Percentiles rank a stretch among this genome's conserved stretches.
Conservation (phyloP, 768 basidiomycete species). For the Pleurotus salmoneostramineus region DNA sequence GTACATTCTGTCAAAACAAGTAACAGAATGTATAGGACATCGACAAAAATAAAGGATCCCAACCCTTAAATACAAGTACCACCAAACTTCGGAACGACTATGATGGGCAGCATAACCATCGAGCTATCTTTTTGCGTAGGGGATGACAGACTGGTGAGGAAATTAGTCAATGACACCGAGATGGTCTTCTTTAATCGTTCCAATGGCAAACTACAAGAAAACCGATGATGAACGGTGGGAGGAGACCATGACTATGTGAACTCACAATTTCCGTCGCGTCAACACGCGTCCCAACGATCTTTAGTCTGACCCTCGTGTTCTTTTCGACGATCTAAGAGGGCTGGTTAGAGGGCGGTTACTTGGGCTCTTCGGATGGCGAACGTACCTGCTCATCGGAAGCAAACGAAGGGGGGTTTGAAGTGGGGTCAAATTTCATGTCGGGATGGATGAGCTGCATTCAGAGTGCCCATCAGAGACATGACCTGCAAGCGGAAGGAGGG, state of each 20-base stretch:
- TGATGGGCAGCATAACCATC: not conserved
- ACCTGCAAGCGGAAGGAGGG: not conserved
- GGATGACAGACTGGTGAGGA: not conserved
- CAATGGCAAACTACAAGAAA: conserved; percentile 80
- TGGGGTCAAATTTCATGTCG: conserved; percentile 93
- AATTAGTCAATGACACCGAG: not conserved
- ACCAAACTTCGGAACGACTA: not conserved
- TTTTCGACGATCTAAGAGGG: conserved; percentile 79
- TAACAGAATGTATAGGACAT: not conserved
- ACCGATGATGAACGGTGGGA: not conserved
- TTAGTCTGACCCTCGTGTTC: conserved; percentile 86
- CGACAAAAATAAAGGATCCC: not conserved
- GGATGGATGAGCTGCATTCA: conserved; percentile 80
- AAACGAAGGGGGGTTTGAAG: conserved; percentile 95
- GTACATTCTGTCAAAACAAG: not conserved
- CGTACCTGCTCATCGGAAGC: conserved; percentile 83
- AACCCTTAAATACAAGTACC: not conserved
- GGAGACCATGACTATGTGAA: conserved; percentile 11
- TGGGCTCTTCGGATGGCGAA: not conserved
- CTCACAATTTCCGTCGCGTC: conserved; percentile 97
- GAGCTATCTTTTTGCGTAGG: not conserved
- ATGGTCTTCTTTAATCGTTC: conserved; percentile 73
- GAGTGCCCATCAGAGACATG: conserved; percentile 4
- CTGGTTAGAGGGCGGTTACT: conserved; percentile 1
- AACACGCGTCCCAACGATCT: conserved; percentile 97